Conservation (phyloP, 108 stramenopile genomes). For the Epithemia pelagica region DNA sequence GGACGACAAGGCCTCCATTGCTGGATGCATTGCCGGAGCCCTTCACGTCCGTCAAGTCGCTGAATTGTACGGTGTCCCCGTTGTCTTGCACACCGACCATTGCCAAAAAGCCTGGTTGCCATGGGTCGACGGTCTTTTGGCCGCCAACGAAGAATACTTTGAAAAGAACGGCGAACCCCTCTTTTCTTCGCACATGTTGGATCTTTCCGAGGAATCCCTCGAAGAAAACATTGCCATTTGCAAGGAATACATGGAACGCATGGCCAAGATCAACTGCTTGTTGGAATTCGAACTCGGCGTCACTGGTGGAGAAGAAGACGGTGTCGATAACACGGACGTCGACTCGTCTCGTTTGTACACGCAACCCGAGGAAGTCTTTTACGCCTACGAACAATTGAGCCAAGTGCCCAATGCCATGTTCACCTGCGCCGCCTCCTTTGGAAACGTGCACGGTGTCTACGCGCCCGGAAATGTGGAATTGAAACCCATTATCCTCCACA, state of each 20-base stretch:
- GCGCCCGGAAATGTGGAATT: constrained; percentile 89
- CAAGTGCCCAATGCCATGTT: constrained; percentile 41
- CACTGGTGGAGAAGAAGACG: constrained; percentile 95
- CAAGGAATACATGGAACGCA: constrained; percentile 68
- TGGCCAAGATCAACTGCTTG: constrained; percentile 77
- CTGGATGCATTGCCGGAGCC: constrained; percentile 85
- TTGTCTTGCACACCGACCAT: constrained; percentile 94
- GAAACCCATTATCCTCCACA: constrained; percentile 80
- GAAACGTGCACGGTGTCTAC: constrained; percentile 94
- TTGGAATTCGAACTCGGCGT: constrained; percentile 94
- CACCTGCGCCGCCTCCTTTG: constrained; percentile 81
- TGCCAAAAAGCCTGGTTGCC: constrained; percentile 87
- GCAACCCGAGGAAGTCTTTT: constrained; percentile 85
- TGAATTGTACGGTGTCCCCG: constrained; percentile 90
- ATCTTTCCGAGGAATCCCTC: constrained; percentile 88
- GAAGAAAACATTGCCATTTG: constrained; percentile 92
- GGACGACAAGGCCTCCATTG: constrained; percentile 77
- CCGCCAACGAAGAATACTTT: constrained; percentile 66
- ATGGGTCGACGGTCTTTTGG: constrained; percentile 89
- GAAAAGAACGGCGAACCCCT: constrained; percentile 85
- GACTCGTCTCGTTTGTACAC: constrained; percentile 84
- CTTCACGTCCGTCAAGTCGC: constrained; percentile 92
- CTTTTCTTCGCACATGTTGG: constrained; percentile 94
- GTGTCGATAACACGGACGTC: constrained; percentile 85
- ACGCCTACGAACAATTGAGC: constrained; percentile 64